These are phyloP conservation scores for Salix suchowensis DNA, from an alignment of 345 rosid genomes.

Conservation along the genomic window DNA sequence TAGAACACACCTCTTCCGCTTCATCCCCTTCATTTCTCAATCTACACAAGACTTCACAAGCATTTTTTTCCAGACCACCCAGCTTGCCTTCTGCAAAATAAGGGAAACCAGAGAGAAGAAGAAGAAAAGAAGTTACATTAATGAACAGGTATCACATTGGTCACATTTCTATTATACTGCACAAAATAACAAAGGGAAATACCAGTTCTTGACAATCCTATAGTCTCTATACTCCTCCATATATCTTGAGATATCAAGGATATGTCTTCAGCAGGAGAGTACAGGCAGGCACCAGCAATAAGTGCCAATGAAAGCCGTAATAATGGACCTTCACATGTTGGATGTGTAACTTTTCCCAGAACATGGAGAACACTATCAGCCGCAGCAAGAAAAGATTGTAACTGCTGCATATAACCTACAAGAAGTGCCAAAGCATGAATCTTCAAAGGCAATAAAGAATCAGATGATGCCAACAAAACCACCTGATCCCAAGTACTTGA, in stretches of 20 bases:
- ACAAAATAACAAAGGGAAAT: neutral
- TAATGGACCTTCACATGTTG: constrained; percentile 55
- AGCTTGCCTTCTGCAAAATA: constrained; percentile 37
- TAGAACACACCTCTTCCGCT: constrained; percentile 53
- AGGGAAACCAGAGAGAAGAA: neutral
- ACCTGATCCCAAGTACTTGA: constrained; percentile 72
- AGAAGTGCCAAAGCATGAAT: constrained; percentile 63
- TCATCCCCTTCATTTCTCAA: constrained; percentile 61
- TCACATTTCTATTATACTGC: neutral
- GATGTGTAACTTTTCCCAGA: constrained; percentile 43
- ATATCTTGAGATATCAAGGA: constrained; percentile 58
- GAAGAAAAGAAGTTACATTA: neutral
- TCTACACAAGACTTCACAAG: constrained; percentile 65
- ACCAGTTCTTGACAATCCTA: constrained; percentile 55
- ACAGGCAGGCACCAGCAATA: constrained; percentile 63
- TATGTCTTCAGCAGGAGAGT: constrained; percentile 60
- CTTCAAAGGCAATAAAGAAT: constrained; percentile 46
- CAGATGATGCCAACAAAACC: constrained; percentile 59
- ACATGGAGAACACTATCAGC: constrained; percentile 56
- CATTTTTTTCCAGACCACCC: constrained; percentile 55
- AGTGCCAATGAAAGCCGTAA: constrained; percentile 65
- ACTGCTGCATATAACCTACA: constrained; percentile 48
- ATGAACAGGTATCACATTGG: neutral
- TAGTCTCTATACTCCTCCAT: constrained; percentile 58
- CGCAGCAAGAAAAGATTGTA: constrained; percentile 63